Conservation (phyloP, 75 land plant genomes). For the Azolla pinnata region DNA sequence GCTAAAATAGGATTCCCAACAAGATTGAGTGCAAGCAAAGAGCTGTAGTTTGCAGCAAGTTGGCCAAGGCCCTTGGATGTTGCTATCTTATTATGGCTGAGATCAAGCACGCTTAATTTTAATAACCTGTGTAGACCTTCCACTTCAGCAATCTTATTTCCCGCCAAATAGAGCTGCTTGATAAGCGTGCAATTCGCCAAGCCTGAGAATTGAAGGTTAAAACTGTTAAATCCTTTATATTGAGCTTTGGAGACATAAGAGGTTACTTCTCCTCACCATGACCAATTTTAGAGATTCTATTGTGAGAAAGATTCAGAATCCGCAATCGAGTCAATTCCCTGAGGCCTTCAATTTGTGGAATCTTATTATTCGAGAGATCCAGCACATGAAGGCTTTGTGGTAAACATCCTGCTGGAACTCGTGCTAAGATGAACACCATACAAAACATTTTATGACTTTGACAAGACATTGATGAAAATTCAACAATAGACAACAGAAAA, state of each 20-base stretch:
- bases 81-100: conserved; percentile 82
- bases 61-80: conserved; percentile 82
- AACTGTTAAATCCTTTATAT: no score
- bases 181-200: conserved; percentile 68
- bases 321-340: conserved; percentile 62
- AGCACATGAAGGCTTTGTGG: conserved; percentile 68
- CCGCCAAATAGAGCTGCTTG: conserved; percentile 73
- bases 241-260: no score
- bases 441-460: no score
- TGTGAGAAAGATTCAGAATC: conserved; percentile 64
- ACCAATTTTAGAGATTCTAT: conserved; percentile 67
- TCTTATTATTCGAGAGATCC: conserved; percentile 71
- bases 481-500: conserved; percentile 1
- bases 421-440: conserved; percentile 23
- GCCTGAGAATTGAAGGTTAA: no score
- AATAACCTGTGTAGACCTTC: conserved; percentile 88
- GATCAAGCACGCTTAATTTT: conserved; percentile 62
- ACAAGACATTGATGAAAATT: neutral
- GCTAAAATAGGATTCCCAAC: conserved; percentile 73
- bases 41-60: conserved; percentile 77
- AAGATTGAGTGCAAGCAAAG: conserved; percentile 70
- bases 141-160: conserved; percentile 88
- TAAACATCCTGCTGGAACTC: conserved; percentile 52
- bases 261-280: conserved; percentile 50
- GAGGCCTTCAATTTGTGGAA: conserved; percentile 65